Conservation (phyloP, 768 basidiomycete species). For the Saitozyma podzolica region DNA sequence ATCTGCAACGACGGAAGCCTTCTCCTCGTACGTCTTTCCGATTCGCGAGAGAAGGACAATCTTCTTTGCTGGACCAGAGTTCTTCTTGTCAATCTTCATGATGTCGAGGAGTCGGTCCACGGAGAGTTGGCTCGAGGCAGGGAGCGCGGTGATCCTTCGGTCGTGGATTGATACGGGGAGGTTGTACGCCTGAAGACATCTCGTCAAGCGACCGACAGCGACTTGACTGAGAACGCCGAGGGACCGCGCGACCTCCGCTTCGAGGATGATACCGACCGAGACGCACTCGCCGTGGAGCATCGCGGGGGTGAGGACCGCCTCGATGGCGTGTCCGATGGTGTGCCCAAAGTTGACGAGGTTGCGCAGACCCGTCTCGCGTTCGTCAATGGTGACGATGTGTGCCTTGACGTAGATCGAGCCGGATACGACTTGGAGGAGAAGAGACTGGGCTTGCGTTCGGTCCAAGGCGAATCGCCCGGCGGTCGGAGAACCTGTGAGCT, state of each 20-base stretch:
- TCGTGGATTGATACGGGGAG: conserved; percentile 81
- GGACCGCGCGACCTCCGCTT: conserved; percentile 87
- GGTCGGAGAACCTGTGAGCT: conserved; percentile 58
- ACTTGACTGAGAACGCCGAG: conserved; percentile 88
- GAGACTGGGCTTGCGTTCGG: conserved; percentile 68
- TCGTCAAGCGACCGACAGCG: conserved; percentile 81
- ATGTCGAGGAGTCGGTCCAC: conserved; percentile 83
- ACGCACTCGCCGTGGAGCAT: conserved; percentile 97
- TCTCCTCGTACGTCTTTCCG: conserved; percentile 86
- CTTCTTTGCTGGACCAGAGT: conserved; percentile 87
- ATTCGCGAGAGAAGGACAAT: conserved; percentile 87
- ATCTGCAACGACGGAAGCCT: conserved; percentile 83
- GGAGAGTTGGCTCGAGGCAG: conserved; percentile 67
- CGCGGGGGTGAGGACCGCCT: conserved; percentile 88
- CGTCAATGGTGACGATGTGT: conserved; percentile 94
- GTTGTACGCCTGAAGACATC: conserved; percentile 86
- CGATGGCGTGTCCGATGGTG: conserved; percentile 96
- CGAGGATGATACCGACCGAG: conserved; percentile 91
- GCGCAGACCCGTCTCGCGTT: conserved; percentile 91
- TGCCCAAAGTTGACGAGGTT: conserved; percentile 99
- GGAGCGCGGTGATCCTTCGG: conserved; percentile 70
- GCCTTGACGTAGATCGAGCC: conserved; percentile 94
- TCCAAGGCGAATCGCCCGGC: conserved; percentile 56
- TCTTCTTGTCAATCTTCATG: conserved; percentile 98
- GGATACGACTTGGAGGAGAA: conserved; percentile 85